Evolutionary conservation across 1,284 basidiomycete species (phyloP).

Genomic region (Fomitopsis schrenkii): DNA sequence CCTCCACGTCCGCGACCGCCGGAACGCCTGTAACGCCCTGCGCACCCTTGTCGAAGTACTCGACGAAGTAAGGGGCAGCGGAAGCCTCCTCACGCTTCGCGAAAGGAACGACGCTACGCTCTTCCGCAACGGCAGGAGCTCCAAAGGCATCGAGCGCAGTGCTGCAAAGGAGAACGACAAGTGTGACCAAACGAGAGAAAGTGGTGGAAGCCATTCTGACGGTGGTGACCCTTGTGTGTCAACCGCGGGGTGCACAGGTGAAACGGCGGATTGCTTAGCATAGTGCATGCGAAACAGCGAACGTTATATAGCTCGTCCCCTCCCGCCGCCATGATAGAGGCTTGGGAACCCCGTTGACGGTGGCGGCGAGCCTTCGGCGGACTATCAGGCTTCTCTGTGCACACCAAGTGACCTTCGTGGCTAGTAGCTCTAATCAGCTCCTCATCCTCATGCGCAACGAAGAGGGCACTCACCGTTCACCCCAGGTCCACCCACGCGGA

Average conservation of each 20-base stretch:
- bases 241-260: not conserved
- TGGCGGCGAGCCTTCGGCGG: not conserved
- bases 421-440: not conserved
- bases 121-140: not conserved
- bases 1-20: constrained; percentile 32
- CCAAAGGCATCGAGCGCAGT: not conserved
- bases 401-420: not conserved
- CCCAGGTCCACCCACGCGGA: not conserved
- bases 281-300: not conserved
- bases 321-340: not conserved
- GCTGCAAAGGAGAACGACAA: not conserved
- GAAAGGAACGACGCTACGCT: not conserved
- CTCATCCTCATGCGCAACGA: not conserved
- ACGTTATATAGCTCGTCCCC: not conserved
- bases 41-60: constrained; percentile 37
- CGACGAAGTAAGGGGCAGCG: constrained; percentile 38
- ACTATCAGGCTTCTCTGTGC: not conserved
- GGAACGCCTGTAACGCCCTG: constrained; percentile 35
- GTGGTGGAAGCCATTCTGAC: not conserved
- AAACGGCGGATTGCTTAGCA: not conserved
- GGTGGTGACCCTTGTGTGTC: not conserved
- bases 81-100: constrained; percentile 12
- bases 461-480: not conserved
- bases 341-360: not conserved
- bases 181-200: not conserved